Evolutionary conservation across 371 early-diverging fungal species (phyloP).

Genomic region (Apophysomyces trapeziformis): DNA sequence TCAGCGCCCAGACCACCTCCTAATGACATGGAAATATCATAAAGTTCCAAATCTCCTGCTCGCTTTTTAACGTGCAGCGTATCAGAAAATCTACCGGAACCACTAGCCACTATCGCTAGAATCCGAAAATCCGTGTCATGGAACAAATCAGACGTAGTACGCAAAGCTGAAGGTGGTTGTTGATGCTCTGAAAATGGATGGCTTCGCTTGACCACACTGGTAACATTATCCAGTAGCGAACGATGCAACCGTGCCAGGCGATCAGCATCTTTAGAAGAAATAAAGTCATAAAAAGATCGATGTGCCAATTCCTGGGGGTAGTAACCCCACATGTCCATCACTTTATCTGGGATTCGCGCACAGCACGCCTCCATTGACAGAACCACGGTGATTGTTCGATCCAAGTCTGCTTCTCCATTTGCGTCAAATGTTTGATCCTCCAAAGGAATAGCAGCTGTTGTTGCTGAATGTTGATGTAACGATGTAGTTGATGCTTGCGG

Average conservation of each 20-base stretch:
- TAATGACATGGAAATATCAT: constrained; percentile 43
- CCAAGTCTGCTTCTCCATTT: neutral
- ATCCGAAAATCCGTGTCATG: constrained; percentile 33
- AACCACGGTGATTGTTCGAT: constrained; percentile 34
- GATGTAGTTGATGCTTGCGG: neutral
- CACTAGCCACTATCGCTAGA: constrained; percentile 28
- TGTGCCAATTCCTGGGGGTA: constrained; percentile 57
- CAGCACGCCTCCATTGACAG: constrained; percentile 56
- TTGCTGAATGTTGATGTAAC: too few relatives aligned
- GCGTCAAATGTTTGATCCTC: neutral
- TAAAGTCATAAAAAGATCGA: constrained; percentile 51
- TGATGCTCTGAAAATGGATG: constrained; percentile 19
- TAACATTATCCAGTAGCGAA: constrained; percentile 45
- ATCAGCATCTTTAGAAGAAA: constrained; percentile 41
- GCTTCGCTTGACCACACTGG: constrained; percentile 27
- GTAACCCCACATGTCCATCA: constrained; percentile 49
- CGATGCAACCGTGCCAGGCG: constrained; percentile 44
- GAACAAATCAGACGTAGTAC: constrained; percentile 42
- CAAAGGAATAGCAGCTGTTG: neutral
- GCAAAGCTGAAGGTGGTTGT: constrained; percentile 36
- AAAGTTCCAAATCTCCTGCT: constrained; percentile 42
- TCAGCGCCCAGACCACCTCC: constrained; percentile 61
- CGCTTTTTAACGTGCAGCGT: constrained; percentile 44
- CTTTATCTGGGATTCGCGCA: constrained; percentile 58
- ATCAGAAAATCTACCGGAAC: constrained; percentile 45